Base-by-base conservation (phyloP, 2,329 filamentous ascomycete species). In the Fusarium solani-melongenae region DNA sequence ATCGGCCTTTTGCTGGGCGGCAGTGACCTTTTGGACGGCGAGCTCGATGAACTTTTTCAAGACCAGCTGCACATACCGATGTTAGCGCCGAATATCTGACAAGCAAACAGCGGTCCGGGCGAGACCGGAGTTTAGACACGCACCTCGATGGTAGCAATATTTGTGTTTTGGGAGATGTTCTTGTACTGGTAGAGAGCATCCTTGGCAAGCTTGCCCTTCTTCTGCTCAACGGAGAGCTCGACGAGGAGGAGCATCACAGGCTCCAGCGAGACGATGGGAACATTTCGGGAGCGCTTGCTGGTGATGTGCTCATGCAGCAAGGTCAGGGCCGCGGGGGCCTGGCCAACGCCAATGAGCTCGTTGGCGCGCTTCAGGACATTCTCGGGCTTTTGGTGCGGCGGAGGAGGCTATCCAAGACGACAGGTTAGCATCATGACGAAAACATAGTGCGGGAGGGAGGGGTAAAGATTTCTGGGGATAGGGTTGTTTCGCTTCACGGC, bases 141-240 rank as follows among this genome's bases (percentile, higher is more conserved):
- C 86, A 94, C 93, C 91, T 98, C 96, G 83, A 99, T 99, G 71
- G 96, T 99, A 79, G 91, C 95, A 77, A 99, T 95, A 82, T 98
- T 98, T 78, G 96, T 98, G 87, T 99, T 99, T 85, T 99, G 96
- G 64, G 95, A 96, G 77, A 98, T 98, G 85, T 99, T 99, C 90
- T 99, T 99, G 90, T 99, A 99, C 84, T 98, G 96, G 84, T 98
- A 99, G 57, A 99, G 90, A 71, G 96, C 96, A 87, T 99, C 96
- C 89, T 99, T 99, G 84, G 96, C 96, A 70, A 96, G 90, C 86
- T 99, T 99, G 79, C 96, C 96, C 87, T 98, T 99, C 87, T 96
- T 95, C 80, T 98, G 92, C 81, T 98, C 96, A 80, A 99, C 96
- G 77, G 94, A 98, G 69, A 98, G 91, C 86, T 98, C 95, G 80